phyloP scores from a whole-genome alignment of 176 grass and related monocot genomes.

The Puccinellia tenuiflora region DNA sequence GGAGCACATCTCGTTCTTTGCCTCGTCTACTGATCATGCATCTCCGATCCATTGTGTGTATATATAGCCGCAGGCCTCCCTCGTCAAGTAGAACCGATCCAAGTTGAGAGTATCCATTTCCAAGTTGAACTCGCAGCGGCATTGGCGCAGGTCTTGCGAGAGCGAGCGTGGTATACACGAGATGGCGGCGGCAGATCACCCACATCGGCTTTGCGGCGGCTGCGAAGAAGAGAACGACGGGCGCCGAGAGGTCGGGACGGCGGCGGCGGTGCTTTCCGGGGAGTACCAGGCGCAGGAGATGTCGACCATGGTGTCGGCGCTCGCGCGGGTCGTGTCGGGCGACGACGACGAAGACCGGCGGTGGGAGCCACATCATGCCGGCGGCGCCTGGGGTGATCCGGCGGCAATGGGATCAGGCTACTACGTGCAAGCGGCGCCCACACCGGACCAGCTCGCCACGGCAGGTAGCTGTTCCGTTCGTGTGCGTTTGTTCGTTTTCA shows the following conservation, averaged over 20 bases:
- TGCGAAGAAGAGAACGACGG: background rate
- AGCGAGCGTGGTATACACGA: too few species aligned
- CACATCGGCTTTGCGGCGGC: background rate
- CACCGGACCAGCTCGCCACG: background rate
- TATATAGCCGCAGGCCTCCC: background rate
- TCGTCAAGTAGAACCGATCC: background rate
- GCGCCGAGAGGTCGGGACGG: background rate
- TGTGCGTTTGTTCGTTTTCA: too few species aligned
- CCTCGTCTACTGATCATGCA: background rate
- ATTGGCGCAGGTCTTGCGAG: background rate
- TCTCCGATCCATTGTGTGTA: background rate
- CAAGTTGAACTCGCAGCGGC: background rate
- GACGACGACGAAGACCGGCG: background rate
- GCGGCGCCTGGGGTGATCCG: background rate
- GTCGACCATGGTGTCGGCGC: constrained; percentile 63
- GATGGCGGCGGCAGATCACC: constrained; percentile 17
- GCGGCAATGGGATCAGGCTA: background rate
- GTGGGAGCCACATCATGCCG: background rate
- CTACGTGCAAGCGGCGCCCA: constrained; percentile 24
- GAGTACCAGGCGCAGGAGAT: constrained; percentile 56
- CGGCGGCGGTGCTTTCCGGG: constrained; percentile 34
- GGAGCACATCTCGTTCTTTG: background rate
- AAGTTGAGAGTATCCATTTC: background rate
- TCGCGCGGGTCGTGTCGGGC: constrained; percentile 47
- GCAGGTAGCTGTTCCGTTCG: too few species aligned